These are phyloP conservation scores for Kwoniella pini DNA, from an alignment of 768 basidiomycete genomes.

Conservation along the genomic window DNA sequence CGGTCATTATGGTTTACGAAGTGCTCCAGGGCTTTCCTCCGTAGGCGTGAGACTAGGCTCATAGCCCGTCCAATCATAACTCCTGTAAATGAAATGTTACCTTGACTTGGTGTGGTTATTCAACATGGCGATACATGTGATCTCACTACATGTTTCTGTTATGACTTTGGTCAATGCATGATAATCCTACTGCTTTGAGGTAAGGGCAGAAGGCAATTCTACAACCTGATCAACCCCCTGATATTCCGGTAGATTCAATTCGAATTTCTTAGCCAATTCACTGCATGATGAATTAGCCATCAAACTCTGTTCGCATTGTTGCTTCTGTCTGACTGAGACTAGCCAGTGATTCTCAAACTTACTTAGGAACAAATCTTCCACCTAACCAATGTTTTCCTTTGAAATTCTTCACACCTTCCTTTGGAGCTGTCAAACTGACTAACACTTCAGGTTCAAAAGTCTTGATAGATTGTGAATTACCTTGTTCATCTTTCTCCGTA, in stretches of 20 bases:
- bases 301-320: constrained; percentile 50
- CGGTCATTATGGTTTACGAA: too few species aligned
- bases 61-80: too few species aligned
- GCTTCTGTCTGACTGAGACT: too few species aligned
- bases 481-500: constrained; percentile 44
- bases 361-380: constrained; percentile 90
- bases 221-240: constrained; percentile 76
- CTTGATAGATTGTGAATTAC: constrained; percentile 43
- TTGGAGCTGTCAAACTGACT: constrained; percentile 90
- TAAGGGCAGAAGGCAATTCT: constrained; percentile 59
- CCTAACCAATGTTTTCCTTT: constrained; percentile 87
- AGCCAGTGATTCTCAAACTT: constrained; percentile 53
- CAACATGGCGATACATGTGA: too few species aligned
- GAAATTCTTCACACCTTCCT: constrained; percentile 76
- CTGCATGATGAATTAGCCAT: constrained; percentile 57
- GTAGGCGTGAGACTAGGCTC: too few species aligned
- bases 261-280: constrained; percentile 68
- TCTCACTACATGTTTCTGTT: too few species aligned
- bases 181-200: constrained; percentile 1
- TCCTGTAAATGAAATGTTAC: too few species aligned
- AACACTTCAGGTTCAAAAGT: constrained; percentile 76
- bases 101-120: too few species aligned
- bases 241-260: constrained; percentile 79
- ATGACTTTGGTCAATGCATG: too few species aligned
- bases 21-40: too few species aligned